phyloP scores from a whole-genome alignment of 1,284 basidiomycete species.

The Ganoderma boninense region DNA sequence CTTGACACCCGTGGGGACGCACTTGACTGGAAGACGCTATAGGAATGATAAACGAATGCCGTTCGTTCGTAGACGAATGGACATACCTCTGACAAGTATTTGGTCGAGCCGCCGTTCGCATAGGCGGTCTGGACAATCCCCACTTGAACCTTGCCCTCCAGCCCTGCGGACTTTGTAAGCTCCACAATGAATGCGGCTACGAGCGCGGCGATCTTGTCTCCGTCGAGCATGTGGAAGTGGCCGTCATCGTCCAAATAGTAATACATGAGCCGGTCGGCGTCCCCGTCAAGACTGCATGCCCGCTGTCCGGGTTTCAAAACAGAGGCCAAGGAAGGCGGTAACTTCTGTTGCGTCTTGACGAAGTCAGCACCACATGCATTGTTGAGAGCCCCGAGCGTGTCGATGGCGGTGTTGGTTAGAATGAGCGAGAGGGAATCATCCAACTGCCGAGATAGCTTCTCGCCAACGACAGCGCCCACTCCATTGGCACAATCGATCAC shows the following conservation, averaged over 20 bases:
- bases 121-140: slow-evolving; percentile 99
- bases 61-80: neutral
- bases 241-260: slow-evolving; percentile 86
- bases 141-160: slow-evolving; percentile 79
- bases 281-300: slow-evolving; percentile 95
- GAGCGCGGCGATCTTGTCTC: slow-evolving; percentile 97
- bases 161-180: slow-evolving; percentile 84
- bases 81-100: slow-evolving; percentile 84
- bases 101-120: slow-evolving; percentile 97
- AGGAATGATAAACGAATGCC: slow-evolving; percentile 5
- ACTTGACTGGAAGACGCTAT: slow-evolving; percentile 92
- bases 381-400: slow-evolving; percentile 83
- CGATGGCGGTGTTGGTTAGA: slow-evolving; percentile 74
- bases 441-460: slow-evolving; percentile 64
- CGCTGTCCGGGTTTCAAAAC: slow-evolving; percentile 75
- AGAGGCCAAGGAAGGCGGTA: slow-evolving; percentile 78
- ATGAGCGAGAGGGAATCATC: slow-evolving; percentile 63
- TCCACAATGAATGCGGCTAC: slow-evolving; percentile 95
- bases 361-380: slow-evolving; percentile 94
- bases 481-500: slow-evolving; percentile 98
- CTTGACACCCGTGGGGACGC: slow-evolving; percentile 98
- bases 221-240: slow-evolving; percentile 93
- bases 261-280: slow-evolving; percentile 97
- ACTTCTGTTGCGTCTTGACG: slow-evolving; percentile 92
- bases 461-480: slow-evolving; percentile 84